These are phyloP conservation scores for Candida nitratophila DNA, from an alignment of 805 yeast species.

Conservation along the genomic window DNA sequence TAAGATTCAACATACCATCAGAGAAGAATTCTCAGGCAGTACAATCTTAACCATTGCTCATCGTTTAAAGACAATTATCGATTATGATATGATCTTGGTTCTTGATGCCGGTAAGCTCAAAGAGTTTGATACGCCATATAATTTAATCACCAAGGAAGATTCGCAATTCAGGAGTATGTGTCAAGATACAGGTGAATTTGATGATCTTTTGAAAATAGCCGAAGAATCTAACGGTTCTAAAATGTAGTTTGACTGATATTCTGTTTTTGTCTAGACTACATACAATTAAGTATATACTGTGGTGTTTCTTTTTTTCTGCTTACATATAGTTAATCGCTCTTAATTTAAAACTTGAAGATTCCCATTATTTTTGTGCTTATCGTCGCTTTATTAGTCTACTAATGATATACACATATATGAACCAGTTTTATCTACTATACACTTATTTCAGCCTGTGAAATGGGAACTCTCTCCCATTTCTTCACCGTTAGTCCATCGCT, in stretches of 20 bases:
- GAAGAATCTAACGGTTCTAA: constrained; percentile 34
- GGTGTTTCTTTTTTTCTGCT: too few relatives aligned
- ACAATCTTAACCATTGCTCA: constrained; percentile 84
- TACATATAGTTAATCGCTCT: too few relatives aligned
- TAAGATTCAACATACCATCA: constrained; percentile 68
- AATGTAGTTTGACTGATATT: too few relatives aligned
- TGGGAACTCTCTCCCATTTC: constrained; percentile 39
- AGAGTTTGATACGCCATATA: constrained; percentile 52
- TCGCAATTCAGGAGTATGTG: constrained; percentile 54
- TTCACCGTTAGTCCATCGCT: constrained; percentile 55
- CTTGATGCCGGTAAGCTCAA: constrained; percentile 53
- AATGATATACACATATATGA: too few relatives aligned
- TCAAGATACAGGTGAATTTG: constrained; percentile 85
- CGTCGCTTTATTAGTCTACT: too few relatives aligned
- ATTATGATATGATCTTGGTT: constrained; percentile 57
- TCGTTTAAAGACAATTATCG: constrained; percentile 75
- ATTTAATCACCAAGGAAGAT: constrained; percentile 37
- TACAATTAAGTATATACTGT: too few relatives aligned
- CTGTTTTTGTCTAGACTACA: too few relatives aligned
- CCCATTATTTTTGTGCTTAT: too few relatives aligned
- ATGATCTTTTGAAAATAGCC: constrained; percentile 63
- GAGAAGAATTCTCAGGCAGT: constrained; percentile 63
- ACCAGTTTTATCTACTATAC: not conserved
- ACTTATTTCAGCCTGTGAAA: not conserved
- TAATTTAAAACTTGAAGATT: too few relatives aligned